Conservation (phyloP, 2,329 filamentous ascomycete genomes). For the Exophiala xenobiotica region DNA sequence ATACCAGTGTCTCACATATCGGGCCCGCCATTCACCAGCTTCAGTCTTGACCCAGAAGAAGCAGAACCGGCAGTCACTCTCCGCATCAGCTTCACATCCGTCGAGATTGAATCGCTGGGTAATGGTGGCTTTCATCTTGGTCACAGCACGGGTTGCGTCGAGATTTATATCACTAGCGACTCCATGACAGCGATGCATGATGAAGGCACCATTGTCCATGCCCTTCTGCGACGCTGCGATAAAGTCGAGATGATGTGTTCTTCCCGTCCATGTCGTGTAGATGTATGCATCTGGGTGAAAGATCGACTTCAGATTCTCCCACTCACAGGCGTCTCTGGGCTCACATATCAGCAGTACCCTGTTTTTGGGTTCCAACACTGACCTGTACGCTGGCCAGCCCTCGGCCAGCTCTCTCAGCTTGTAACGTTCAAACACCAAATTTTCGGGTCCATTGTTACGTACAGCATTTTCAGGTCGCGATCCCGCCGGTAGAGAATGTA, state of each 20-base stretch:
- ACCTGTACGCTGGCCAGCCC: constrained; percentile 52
- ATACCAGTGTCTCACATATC: constrained; percentile 52
- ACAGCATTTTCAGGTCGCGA: constrained; percentile 19
- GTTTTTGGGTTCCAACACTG: background rate
- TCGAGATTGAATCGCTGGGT: constrained; percentile 49
- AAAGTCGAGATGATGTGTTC: constrained; percentile 44
- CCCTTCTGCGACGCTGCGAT: constrained; percentile 52
- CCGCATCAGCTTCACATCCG: constrained; percentile 25
- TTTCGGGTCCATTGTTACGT: constrained; percentile 50
- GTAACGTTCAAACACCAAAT: constrained; percentile 46
- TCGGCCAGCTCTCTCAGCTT: constrained; percentile 52
- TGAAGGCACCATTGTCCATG: constrained; percentile 54
- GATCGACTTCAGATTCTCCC: constrained; percentile 53
- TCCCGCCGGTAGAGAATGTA: constrained; percentile 16
- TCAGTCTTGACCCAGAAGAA: constrained; percentile 27
- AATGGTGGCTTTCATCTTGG: constrained; percentile 57
- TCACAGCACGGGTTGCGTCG: constrained; percentile 44
- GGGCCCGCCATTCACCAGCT: constrained; percentile 18
- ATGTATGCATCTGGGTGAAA: constrained; percentile 51
- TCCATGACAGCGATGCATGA: constrained; percentile 58
- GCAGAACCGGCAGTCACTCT: constrained; percentile 29
- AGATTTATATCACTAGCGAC: constrained; percentile 47
- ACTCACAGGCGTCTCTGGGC: constrained; percentile 50
- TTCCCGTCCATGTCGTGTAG: constrained; percentile 54
- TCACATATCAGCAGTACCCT: background rate